Conservation (phyloP, 306 rosid species). For the Quercus rubra region DNA sequence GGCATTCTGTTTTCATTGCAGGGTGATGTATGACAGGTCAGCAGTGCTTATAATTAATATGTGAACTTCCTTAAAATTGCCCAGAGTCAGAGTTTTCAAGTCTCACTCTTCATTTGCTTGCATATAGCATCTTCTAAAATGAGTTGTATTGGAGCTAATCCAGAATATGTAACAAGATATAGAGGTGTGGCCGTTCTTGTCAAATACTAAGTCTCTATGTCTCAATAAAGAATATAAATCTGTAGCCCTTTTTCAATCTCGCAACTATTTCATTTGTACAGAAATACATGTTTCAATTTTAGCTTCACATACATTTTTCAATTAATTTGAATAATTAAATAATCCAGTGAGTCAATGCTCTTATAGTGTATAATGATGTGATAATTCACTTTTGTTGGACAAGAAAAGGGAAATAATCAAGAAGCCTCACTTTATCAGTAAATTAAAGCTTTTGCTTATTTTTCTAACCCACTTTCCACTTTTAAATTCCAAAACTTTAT, state of each 20-base stretch:
- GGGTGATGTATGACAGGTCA: constrained; percentile 59
- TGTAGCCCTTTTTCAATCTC: neutral
- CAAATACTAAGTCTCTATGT: neutral
- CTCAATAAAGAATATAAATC: no score
- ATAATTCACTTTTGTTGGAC: no score
- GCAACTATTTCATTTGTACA: neutral
- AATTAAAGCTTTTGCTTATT: neutral
- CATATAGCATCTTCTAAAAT: neutral
- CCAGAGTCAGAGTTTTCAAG: no score
- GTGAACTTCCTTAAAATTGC: constrained; percentile 29
- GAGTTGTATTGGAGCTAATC: neutral
- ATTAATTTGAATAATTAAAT: neutral
- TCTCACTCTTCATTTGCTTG: neutral
- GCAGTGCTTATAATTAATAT: constrained; percentile 46
- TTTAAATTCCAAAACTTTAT: no score
- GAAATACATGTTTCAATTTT: neutral
- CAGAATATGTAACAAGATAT: neutral
- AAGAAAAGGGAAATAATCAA: no score
- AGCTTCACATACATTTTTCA: neutral
- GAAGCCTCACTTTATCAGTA: no score
- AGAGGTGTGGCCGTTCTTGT: neutral
- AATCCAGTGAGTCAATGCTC: neutral
- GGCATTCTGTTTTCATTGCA: constrained; percentile 27
- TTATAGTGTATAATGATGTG: neutral
- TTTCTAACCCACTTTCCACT: neutral